Evolutionary conservation across 2,329 filamentous ascomycete species (phyloP).

Genomic region (Tolypocladium endophyticum): DNA sequence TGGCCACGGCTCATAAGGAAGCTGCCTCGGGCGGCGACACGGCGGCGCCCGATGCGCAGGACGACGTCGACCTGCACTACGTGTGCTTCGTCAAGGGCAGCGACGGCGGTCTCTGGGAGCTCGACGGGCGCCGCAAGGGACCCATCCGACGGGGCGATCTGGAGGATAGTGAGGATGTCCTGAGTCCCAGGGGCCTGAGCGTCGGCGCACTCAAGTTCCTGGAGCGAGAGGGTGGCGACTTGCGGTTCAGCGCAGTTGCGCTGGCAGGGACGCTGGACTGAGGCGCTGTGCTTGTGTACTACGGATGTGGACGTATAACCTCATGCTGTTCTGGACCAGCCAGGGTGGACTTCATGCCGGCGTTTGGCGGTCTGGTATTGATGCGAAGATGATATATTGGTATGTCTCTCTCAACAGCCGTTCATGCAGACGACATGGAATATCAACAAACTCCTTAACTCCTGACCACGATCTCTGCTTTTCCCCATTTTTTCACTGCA

Average conservation of each 20-base stretch:
- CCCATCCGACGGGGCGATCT: slow-evolving; percentile 47
- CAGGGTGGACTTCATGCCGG: not conserved
- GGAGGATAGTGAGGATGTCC: slow-evolving; percentile 52
- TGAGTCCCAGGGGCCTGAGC: slow-evolving; percentile 64
- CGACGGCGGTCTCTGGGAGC: slow-evolving; percentile 53
- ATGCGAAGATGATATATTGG: not conserved
- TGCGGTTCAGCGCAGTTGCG: slow-evolving; percentile 49
- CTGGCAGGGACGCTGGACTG: slow-evolving; percentile 41
- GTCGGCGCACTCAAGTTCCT: slow-evolving; percentile 53
- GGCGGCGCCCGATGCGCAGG: slow-evolving; percentile 63
- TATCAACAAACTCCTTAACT: not conserved
- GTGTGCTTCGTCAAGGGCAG: slow-evolving; percentile 79
- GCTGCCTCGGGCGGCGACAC: slow-evolving; percentile 75
- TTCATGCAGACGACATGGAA: not conserved
- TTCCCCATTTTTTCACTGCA: not conserved
- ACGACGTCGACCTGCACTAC: slow-evolving; percentile 86
- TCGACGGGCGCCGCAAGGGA: slow-evolving; percentile 48
- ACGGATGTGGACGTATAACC: too few relatives aligned
- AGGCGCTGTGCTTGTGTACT: not conserved
- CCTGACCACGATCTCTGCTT: not conserved
- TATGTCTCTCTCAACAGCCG: not conserved
- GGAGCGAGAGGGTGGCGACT: slow-evolving; percentile 42
- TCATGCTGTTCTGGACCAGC: not conserved
- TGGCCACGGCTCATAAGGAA: slow-evolving; percentile 69
- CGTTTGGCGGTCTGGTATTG: too few relatives aligned